These are phyloP conservation scores for Ceratocystis albifundus DNA, from an alignment of 2,329 filamentous ascomycete genomes.

Conservation along the genomic window DNA sequence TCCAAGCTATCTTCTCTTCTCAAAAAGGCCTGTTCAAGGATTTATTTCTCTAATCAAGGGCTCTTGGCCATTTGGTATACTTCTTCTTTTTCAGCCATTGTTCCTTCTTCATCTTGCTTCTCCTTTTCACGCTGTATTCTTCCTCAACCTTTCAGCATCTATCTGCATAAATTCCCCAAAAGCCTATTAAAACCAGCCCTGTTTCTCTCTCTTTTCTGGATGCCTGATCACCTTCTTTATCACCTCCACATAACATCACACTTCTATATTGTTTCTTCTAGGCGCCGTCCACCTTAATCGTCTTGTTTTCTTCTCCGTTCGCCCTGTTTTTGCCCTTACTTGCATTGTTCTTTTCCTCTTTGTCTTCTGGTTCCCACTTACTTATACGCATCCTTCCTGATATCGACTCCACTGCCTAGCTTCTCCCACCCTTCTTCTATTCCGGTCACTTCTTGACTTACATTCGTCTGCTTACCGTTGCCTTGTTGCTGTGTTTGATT, in stretches of 20 bases:
- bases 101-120: background rate
- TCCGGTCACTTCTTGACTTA: background rate
- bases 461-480: background rate
- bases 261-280: too few relatives aligned
- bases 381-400: constrained; percentile 9
- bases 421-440: constrained; percentile 1
- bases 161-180: background rate
- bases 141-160: background rate
- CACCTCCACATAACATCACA: background rate
- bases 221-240: background rate
- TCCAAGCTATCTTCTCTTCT: background rate
- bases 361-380: background rate
- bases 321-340: background rate
- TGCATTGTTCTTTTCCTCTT: constrained; percentile 2
- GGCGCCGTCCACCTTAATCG: background rate
- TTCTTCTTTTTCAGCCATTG: background rate
- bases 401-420: background rate
- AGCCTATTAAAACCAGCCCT: background rate
- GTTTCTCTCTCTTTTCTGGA: background rate
- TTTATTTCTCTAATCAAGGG: background rate
- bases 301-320: background rate
- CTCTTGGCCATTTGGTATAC: background rate
- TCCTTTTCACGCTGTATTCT: background rate
- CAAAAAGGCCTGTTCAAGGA: background rate
- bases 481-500: constrained; percentile 1